These are phyloP conservation scores for Penicillium sp. DNA, from an alignment of 2,329 filamentous ascomycete genomes.

Conservation along the genomic window DNA sequence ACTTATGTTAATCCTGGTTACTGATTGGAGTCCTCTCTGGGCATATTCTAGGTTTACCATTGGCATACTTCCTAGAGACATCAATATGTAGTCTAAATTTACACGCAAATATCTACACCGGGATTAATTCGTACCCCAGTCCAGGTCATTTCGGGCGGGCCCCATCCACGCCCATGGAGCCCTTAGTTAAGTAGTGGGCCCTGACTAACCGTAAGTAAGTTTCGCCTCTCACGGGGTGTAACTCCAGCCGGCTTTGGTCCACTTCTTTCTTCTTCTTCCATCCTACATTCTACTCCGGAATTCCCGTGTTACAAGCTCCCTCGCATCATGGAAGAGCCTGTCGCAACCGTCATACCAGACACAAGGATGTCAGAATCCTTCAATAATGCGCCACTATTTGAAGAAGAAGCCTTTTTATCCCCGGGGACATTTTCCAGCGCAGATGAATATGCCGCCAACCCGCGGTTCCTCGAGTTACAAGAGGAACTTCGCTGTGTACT, in stretches of 20 bases:
- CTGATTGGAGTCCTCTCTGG: too few species aligned
- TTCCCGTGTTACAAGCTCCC: not conserved
- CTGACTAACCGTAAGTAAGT: slow-evolving; percentile 14
- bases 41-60: too few species aligned
- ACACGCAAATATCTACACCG: too few species aligned
- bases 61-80: too few species aligned
- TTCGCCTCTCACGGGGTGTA: slow-evolving; percentile 2
- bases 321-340: slow-evolving; percentile 26
- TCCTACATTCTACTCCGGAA: slow-evolving; percentile 24
- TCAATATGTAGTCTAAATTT: too few species aligned
- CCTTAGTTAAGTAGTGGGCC: not conserved
- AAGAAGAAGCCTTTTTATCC: slow-evolving; percentile 34
- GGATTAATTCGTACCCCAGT: not conserved
- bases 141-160: not conserved
- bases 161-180: not conserved
- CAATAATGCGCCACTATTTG: slow-evolving; percentile 24
- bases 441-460: slow-evolving; percentile 40
- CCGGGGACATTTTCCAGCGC: slow-evolving; percentile 36
- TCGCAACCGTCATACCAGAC: slow-evolving; percentile 20
- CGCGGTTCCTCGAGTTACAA: slow-evolving; percentile 52
- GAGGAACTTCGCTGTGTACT: slow-evolving; percentile 51
- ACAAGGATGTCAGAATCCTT: slow-evolving; percentile 23
- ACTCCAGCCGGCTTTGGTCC: slow-evolving; percentile 9
- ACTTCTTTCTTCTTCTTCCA: slow-evolving; percentile 11
- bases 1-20: too few species aligned